These are phyloP conservation scores for Monilinia fructigena DNA, from an alignment of 2,329 filamentous ascomycete genomes.

Conservation along the genomic window DNA sequence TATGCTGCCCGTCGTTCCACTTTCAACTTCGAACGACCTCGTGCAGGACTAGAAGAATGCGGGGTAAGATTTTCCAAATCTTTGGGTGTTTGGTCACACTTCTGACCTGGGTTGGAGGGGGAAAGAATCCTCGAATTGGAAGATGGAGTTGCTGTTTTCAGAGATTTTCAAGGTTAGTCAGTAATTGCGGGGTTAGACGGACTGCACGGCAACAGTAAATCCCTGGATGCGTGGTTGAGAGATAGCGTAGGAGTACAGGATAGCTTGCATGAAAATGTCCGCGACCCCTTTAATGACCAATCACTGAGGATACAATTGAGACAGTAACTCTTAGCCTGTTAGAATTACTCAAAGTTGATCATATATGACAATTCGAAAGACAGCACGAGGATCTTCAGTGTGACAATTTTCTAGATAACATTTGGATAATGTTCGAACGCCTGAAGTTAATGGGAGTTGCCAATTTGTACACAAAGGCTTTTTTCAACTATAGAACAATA, in stretches of 20 bases:
- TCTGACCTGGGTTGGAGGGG: conserved; percentile 13
- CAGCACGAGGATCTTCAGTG: conserved; percentile 13
- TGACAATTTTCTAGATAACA: not conserved
- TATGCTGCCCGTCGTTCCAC: conserved; percentile 19
- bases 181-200: conserved; percentile 21
- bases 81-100: conserved; percentile 22
- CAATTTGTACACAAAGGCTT: not conserved
- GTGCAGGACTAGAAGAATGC: conserved; percentile 20
- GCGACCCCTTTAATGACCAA: not conserved
- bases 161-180: conserved; percentile 23
- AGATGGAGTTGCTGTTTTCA: conserved; percentile 17
- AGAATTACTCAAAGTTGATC: conserved; percentile 14
- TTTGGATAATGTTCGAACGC: not conserved
- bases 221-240: conserved; percentile 6
- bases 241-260: conserved; percentile 6
- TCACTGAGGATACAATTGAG: not conserved
- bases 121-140: conserved; percentile 24
- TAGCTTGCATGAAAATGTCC: not conserved
- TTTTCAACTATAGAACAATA: not conserved
- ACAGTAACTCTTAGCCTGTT: not conserved
- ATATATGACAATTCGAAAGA: not conserved
- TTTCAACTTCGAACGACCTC: conserved; percentile 5
- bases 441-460: conserved; percentile 7
- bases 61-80: conserved; percentile 21
- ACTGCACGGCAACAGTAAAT: conserved; percentile 18